Base-by-base conservation (phyloP, 2,329 filamentous ascomycete genomes). In the Colletotrichum sp. region DNA sequence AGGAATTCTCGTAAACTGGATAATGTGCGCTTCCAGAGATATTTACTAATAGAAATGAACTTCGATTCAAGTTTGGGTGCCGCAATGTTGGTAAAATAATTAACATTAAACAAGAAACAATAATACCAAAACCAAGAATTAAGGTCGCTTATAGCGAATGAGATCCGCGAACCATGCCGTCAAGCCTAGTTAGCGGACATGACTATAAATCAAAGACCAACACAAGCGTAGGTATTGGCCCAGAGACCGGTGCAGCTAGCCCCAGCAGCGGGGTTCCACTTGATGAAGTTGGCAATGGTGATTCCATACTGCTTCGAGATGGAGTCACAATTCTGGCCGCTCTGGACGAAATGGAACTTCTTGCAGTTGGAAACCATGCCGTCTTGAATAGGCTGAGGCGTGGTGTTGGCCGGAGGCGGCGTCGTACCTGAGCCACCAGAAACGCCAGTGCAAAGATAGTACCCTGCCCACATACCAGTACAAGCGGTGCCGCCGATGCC, bases 251-350 rank as follows among this genome's bases (percentile, higher is more conserved):
- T 63, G 61, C 77, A 77, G 21, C 36, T 52, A n/a, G 18, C 16
- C 3, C 71, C 74, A 30, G 59, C 36, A n/a, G 34, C 34, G 24
- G 48, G 30, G 55, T 78, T 77, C 76, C 75, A 73, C 24, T 26
- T 58, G 65, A 69, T 30, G 32, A 84, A 79, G 14, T 82, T 64
- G 7, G 76, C 64, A 7, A 81, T 52, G 2, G 78, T 64, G 52
- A 83, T 80, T 8, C 77, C 72, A 4, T 80, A 74, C 8, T 69
- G 59, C 1, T 65, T 55, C 6, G 79, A 75, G 24, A 84, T 81
- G 0, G 56, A 67, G 5, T 34, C 32, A 34, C 78, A 78, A 10
- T 28, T 69, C 61, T 48, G 62, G 7, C 75, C 69, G 5, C 26
- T 10, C 18, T 18, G 26, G 32, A 76, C 63, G 2, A 64, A 65